Evolutionary conservation across 108 stramenopile genomes (phyloP), one percentile per base, ranked within the genome.

Genomic region (Fragilariopsis cylindrus): DNA sequence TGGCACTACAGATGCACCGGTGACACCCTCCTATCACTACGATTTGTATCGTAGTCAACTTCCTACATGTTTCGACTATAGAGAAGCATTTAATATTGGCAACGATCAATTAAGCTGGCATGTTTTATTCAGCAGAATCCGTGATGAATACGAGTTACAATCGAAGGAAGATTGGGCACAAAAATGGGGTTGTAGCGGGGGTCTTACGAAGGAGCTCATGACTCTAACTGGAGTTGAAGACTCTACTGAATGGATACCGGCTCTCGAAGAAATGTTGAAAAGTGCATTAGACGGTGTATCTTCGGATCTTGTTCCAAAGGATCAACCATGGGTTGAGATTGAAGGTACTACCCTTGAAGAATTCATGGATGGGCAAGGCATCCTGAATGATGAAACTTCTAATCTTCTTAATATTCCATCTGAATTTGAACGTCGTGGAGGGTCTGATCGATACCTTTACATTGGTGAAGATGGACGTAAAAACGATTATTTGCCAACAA

Each of bases 311-410:
- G 18, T 7, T 6, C 30, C 19, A 42, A 60, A 21, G 9, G 19
- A 18, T 3, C 0, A 43, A 11, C 43, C 42, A 11, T 63, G 62
- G 62, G 8, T 16, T 4, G 11, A 45, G 4, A 5, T 63, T 4
- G 43, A 63, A 63, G 43, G 40, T 3, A 44, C 43, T 41, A 6
- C 16, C 62, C 42, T 63, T 3, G 9, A 11, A 21, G 71, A 71
- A 8, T 71, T 55, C 55, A 45, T 45, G 11, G 19, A 71, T 19
- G 71, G 71, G 3, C 6, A 18, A 18, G 54, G 53, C 41, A 5
- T 42, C 30, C 3, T 71, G 56, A 71, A 71, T 40, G 21, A 19
- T 30, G 71, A 71, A 16, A 71, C 71, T 19, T 54, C 56, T 43
- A 71, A 71, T 56, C 57, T 71, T 44, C 71, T 12, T 1, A 41